These are phyloP conservation scores for Penicillium griseofulvum DNA, from an alignment of 2,329 filamentous ascomycete genomes.

Conservation along the genomic window DNA sequence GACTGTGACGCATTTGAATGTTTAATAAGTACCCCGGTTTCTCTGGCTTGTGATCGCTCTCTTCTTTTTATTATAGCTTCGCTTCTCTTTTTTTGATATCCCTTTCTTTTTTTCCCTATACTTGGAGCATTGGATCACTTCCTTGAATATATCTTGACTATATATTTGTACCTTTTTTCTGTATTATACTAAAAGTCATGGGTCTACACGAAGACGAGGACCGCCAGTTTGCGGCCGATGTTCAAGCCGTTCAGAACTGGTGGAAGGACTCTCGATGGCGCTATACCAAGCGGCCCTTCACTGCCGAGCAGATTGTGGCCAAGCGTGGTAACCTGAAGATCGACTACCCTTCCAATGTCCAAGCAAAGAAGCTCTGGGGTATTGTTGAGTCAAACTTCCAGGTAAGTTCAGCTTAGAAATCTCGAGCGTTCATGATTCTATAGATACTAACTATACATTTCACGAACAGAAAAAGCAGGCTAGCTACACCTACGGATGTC, in stretches of 20 bases:
- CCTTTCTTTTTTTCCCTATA: background rate
- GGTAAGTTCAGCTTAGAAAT: constrained; percentile 49
- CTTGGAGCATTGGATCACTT: constrained; percentile 8
- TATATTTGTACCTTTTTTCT: constrained; percentile 12
- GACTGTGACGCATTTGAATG: constrained; percentile 32
- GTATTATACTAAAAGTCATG: constrained; percentile 33
- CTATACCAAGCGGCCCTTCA: constrained; percentile 87
- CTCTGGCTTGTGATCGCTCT: constrained; percentile 30
- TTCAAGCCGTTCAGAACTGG: constrained; percentile 87
- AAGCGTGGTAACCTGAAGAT: constrained; percentile 91
- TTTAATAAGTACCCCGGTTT: constrained; percentile 32
- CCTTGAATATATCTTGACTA: constrained; percentile 1
- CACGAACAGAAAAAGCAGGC: constrained; percentile 68
- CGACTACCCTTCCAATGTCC: constrained; percentile 82
- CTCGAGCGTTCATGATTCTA: background rate
- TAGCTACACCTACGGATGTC: constrained; percentile 93
- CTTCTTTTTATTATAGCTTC: constrained; percentile 8
- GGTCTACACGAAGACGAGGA: constrained; percentile 63
- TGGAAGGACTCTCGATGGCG: constrained; percentile 91
- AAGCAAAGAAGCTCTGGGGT: constrained; percentile 92
- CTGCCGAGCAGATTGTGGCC: constrained; percentile 92
- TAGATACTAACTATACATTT: constrained; percentile 11
- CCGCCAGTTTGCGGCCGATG: constrained; percentile 74
- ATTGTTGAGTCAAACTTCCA: constrained; percentile 84
- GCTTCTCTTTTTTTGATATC: constrained; percentile 6